Conservation (phyloP, 495 filamentous ascomycete species). For the Aspergillus cavernicola region DNA sequence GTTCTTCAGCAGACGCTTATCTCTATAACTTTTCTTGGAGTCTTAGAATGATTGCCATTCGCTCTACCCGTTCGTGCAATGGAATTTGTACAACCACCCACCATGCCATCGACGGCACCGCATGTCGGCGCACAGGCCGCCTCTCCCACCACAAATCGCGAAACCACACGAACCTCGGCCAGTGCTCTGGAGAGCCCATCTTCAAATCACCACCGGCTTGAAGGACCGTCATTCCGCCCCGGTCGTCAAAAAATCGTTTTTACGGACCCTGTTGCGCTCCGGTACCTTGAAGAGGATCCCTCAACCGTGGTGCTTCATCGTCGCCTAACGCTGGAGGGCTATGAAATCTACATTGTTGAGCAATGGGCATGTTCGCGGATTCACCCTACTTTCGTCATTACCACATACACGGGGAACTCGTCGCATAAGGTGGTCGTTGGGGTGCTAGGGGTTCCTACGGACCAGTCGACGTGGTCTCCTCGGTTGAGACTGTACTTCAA, state of each 20-base stretch:
- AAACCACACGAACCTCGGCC: constrained; percentile 23
- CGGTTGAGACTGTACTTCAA: constrained; percentile 80
- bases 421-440: constrained; percentile 72
- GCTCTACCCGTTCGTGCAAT: constrained; percentile 6
- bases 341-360: constrained; percentile 92
- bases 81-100: constrained; percentile 1
- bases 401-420: constrained; percentile 86
- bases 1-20: not conserved
- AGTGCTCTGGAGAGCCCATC: constrained; percentile 24
- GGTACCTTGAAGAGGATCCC: constrained; percentile 86
- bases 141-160: constrained; percentile 16
- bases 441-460: constrained; percentile 78
- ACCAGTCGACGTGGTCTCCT: constrained; percentile 77
- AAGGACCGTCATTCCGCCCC: constrained; percentile 18
- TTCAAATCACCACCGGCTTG: constrained; percentile 17
- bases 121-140: constrained; percentile 23
- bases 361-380: constrained; percentile 95
- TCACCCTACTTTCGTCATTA: constrained; percentile 88
- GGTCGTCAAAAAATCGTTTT: constrained; percentile 59
- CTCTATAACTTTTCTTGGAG: not conserved
- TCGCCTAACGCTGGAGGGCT: constrained; percentile 66
- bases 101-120: constrained; percentile 21
- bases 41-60: constrained; percentile 8
- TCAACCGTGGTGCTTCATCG: constrained; percentile 72
- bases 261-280: constrained; percentile 70